Conservation (phyloP, 129 eudicot genomes). For the Artemisia annua region DNA sequence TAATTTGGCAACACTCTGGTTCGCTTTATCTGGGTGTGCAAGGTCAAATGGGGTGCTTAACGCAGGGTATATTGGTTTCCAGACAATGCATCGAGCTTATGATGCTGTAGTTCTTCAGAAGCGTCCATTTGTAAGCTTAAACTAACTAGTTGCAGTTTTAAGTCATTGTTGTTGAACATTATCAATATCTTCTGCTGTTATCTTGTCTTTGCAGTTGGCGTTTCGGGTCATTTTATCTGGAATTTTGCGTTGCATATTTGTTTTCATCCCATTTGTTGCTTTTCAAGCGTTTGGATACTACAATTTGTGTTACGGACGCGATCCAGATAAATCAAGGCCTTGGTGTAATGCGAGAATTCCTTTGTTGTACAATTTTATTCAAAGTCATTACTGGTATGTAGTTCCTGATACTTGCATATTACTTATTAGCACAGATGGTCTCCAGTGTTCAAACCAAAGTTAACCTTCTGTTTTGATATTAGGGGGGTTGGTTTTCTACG, state of each 20-base stretch:
- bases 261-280: constrained; percentile 58
- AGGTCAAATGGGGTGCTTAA: constrained; percentile 94
- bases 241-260: constrained; percentile 53
- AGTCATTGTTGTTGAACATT: constrained; percentile 5
- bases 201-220: constrained; percentile 49
- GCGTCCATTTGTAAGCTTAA: constrained; percentile 46
- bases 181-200: neutral
- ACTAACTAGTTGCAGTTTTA: neutral
- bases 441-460: neutral
- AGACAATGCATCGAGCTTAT: constrained; percentile 67
- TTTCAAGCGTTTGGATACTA: constrained; percentile 95
- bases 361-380: constrained; percentile 77
- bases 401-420: neutral
- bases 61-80: constrained; percentile 85
- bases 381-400: constrained; percentile 88
- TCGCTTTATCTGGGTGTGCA: constrained; percentile 86
- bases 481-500: constrained; percentile 92
- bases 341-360: constrained; percentile 90
- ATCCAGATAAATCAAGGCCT: constrained; percentile 56
- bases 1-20: constrained; percentile 48
- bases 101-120: constrained; percentile 52
- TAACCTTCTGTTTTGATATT: constrained; percentile 22
- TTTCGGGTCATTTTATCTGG: constrained; percentile 63
- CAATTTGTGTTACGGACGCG: constrained; percentile 56
- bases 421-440: neutral